Evolutionary conservation across 495 filamentous ascomycete genomes (phyloP).

Genomic region (Chaetomium fimeti): DNA sequence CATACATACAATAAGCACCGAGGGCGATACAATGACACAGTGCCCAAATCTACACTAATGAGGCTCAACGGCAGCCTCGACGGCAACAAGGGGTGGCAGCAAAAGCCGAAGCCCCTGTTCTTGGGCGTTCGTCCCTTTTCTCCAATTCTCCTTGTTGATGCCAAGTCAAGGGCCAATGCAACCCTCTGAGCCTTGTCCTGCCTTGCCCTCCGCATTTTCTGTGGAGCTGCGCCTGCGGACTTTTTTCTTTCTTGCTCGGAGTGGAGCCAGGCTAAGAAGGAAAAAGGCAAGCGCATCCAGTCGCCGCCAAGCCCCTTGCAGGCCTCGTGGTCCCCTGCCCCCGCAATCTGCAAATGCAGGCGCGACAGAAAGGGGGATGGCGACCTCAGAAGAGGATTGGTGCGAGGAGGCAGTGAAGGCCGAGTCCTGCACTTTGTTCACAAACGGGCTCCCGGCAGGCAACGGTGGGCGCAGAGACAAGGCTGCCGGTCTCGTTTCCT

Average conservation of each 20-base stretch:
- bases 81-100: constrained; percentile 1
- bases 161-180: constrained; percentile 3
- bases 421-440: background rate
- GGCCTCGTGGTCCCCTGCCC: constrained; percentile 14
- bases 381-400: background rate
- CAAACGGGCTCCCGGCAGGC: background rate
- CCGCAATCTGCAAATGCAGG: constrained; percentile 21
- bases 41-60: background rate
- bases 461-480: background rate
- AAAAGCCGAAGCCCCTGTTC: background rate
- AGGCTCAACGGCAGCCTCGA: constrained; percentile 8
- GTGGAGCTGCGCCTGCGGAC: background rate
- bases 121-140: background rate
- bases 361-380: constrained; percentile 15
- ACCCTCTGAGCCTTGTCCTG: background rate
- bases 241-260: constrained; percentile 8
- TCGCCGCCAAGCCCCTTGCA: constrained; percentile 15
- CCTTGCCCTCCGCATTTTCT: constrained; percentile 8
- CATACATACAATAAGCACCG: too few relatives aligned
- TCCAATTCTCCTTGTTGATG: background rate
- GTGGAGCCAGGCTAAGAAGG: background rate
- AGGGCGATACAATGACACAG: too few relatives aligned
- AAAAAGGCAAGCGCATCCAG: background rate
- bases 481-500: constrained; percentile 1
- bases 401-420: background rate